Base-by-base conservation (phyloP, 169 alveolate genomes). In the Cryptosporidium sp. region DNA sequence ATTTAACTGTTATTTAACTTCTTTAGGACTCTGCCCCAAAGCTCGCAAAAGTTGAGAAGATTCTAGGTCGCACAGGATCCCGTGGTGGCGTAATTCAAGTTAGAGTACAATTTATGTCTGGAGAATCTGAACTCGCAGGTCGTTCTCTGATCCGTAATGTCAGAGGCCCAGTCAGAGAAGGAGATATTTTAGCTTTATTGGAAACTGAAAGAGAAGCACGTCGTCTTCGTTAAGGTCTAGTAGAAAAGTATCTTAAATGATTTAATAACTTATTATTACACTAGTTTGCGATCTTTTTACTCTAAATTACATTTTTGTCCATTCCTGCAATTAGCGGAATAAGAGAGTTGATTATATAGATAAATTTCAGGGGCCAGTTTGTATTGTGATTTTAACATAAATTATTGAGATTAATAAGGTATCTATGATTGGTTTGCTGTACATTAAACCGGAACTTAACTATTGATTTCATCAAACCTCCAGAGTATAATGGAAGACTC, bases 21-120 rank as follows among this genome's bases (percentile, higher is more conserved):
- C 43, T 62, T 18, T 62, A 80, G 89, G 89, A 80, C 75, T 80
- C 89, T 62, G 75, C 89, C 55, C 97, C 98, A 23, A 96, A 96
- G 92, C 94, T 97, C 73, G 99, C 99, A 21, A 97, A 95, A 86
- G 99, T 97, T 62, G 97, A 97, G 93, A 97, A 97, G 94, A 94
- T 97, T 68, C 93, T 97, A 74, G 99, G 99, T 35, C 94, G 99
- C 48, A 97, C 99, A 26, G 99, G 99, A 43, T 97, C 99, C 75
- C 97, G 99, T 92, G 99, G 99, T 59, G 99, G 99, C 41, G 99
- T 98, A 69, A 97, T 97, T 68, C 99, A 98, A 92, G 99, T 98
- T 61, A 95, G 98, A 65, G 98, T 96, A 58, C 96, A 93, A 71
- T 95, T 95, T 91, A 95, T 95, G 97, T 96, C 96, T 23, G 97